Base-by-base conservation (phyloP, 495 filamentous ascomycete species). In the Achaetomiella virescens region DNA sequence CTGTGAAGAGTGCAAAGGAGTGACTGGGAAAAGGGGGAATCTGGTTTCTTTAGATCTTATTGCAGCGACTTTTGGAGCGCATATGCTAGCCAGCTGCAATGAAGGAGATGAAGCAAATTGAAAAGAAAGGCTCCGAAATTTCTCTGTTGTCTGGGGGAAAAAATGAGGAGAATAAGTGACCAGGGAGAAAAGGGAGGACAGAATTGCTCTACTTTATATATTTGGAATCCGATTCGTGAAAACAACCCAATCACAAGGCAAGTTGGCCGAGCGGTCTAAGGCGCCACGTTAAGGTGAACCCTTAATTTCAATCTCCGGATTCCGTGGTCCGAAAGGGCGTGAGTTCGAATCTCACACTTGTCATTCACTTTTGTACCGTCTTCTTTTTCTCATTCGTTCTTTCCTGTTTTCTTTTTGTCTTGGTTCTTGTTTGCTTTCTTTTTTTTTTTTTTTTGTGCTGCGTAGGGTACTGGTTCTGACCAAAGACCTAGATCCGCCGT, bases 261-360 rank as follows among this genome's bases (percentile, higher is more conserved):
- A 57, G 27, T 9, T 57, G 55, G 55, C 55, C 55, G 55, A 57
- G 55, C 55, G 55, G 55, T 57, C 55, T 47, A 57, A 57, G 55
- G 55, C 55, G 55, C 55, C 55, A 57, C 55, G 55, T 57, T 57
- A 57, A 57, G 55, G 55, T 45, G n/a, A 45, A 57, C 55, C 55
- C 55, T 57, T 57, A 57, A 57, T 57, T 35, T 10, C 36, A 29
- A 52, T 41, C 48, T 51, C 25, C 18, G 33, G 18, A 42, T 41
- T 57, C 55, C 55, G 55, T 57, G 55, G 55, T 57, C 55, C 42
- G 42, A 57, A 46, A 46, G 55, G 55, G 55, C 55, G 55, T 52
- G 55, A 24, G 55, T 57, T 57, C 55, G 55, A 57, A 57, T 57
- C 55, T 24, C 55, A 52, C 55, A 9, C 27, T 57, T 57, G 55